Evolutionary conservation across 2,329 filamentous ascomycete species (phyloP).

Genomic region (Lecanosticta acicola): DNA sequence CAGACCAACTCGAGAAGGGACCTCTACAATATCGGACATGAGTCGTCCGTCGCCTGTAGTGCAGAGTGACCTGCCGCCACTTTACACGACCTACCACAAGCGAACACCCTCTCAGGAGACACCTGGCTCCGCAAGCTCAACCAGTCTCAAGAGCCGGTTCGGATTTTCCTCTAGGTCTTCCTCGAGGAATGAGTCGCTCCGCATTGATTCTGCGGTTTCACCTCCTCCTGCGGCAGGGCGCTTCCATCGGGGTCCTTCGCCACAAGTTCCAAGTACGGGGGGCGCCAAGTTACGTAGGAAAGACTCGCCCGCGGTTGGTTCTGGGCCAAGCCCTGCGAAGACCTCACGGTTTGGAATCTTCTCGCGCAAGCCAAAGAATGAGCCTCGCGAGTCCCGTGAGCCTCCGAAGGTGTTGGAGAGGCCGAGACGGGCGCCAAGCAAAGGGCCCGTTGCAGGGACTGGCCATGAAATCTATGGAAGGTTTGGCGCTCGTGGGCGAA

Average conservation of each 20-base stretch:
- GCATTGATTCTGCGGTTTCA: slow-evolving; percentile 31
- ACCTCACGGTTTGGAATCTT: slow-evolving; percentile 74
- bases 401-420: slow-evolving; percentile 50
- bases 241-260: slow-evolving; percentile 15
- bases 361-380: slow-evolving; percentile 60
- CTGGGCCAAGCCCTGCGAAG: slow-evolving; percentile 54
- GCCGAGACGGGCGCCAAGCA: slow-evolving; percentile 56
- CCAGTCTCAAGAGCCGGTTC: slow-evolving; percentile 37
- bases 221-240: slow-evolving; percentile 22
- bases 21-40: slow-evolving; percentile 39
- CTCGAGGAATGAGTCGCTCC: slow-evolving; percentile 28
- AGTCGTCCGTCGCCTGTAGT: slow-evolving; percentile 49
- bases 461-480: slow-evolving; percentile 82
- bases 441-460: slow-evolving; percentile 84
- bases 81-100: slow-evolving; percentile 46
- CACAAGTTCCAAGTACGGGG: slow-evolving; percentile 12
- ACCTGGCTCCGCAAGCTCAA: slow-evolving; percentile 31
- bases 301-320: slow-evolving; percentile 38
- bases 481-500: slow-evolving; percentile 60
- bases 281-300: slow-evolving; percentile 23
- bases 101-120: slow-evolving; percentile 47
- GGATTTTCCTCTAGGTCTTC: slow-evolving; percentile 29
- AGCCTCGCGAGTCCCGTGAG: slow-evolving; percentile 36
- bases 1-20: slow-evolving; percentile 44
- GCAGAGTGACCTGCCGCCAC: slow-evolving; percentile 50